Conservation (phyloP, 169 alveolate species). For the Perkinsus chesapeaki region DNA sequence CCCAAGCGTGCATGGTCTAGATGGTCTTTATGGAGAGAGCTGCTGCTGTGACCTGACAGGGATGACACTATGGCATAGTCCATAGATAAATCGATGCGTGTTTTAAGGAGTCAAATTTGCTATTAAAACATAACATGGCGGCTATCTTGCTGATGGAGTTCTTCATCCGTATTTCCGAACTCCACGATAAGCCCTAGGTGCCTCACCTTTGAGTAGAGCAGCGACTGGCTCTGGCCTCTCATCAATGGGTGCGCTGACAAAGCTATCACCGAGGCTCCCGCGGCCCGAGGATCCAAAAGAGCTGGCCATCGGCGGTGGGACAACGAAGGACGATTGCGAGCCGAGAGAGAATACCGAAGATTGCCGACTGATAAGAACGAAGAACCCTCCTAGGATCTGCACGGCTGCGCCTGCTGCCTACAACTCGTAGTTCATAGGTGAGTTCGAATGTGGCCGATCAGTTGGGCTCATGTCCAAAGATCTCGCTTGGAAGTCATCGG, state of each 20-base stretch:
- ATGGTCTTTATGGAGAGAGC: neutral
- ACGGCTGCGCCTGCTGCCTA: neutral
- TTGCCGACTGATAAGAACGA: neutral
- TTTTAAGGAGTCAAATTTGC: no score
- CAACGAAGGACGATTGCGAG: neutral
- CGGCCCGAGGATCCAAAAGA: neutral
- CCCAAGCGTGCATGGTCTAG: neutral
- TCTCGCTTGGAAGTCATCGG: neutral
- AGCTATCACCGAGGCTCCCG: neutral
- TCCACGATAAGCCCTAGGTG: neutral
- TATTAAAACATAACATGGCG: no score
- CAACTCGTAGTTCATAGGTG: neutral
- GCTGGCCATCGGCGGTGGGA: neutral
- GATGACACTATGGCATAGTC: neutral
- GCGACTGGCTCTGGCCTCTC: neutral
- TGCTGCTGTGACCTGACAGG: neutral
- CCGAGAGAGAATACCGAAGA: neutral
- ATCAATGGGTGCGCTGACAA: neutral
- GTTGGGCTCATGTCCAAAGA: neutral
- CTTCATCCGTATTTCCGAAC: no score
- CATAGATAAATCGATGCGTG: no score
- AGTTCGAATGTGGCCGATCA: neutral
- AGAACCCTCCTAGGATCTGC: neutral
- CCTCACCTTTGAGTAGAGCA: neutral
- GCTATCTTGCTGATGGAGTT: no score